A percentile compares a stretch with the other conserved stretches of the same genome.
Evolutionary conservation across 768 basidiomycete genomes (phyloP).

Genomic region (Leucocoprinus sp.): DNA sequence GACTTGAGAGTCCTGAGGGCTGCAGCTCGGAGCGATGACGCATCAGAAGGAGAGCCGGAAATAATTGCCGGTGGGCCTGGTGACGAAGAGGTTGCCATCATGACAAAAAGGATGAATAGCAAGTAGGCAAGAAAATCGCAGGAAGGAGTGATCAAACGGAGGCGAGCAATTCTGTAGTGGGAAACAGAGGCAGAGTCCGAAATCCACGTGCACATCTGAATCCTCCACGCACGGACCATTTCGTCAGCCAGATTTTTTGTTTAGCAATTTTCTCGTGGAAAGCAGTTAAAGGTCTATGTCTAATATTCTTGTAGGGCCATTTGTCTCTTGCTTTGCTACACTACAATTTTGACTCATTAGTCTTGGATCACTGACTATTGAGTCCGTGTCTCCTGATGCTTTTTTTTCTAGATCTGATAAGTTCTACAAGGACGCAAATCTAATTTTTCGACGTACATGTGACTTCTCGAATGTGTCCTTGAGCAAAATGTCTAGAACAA

Average conservation of each 20-base stretch:
- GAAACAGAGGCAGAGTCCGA: neutral
- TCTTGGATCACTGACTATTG: no score
- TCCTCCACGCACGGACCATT: constrained; percentile 4
- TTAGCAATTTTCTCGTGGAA: no score
- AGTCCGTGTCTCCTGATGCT: no score
- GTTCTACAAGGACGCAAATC: no score
- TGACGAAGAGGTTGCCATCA: constrained; percentile 10
- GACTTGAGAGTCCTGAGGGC: constrained; percentile 61
- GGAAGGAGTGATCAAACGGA: neutral
- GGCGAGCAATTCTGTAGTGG: neutral
- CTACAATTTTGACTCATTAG: no score
- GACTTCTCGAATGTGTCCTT: no score
- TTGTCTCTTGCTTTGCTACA: no score
- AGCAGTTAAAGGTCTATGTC: no score
- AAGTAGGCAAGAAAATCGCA: neutral
- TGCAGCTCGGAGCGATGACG: constrained; percentile 62
- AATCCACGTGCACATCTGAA: constrained; percentile 5
- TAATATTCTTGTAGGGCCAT: no score
- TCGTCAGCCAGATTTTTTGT: neutral
- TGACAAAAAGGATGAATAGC: neutral
- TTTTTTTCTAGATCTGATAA: no score
- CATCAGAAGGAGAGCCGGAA: constrained; percentile 14
- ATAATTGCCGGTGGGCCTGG: constrained; percentile 3
- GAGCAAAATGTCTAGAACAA: no score
- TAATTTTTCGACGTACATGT: no score